Evolutionary conservation across 768 basidiomycete species (phyloP).

Genomic region (Leucocoprinus sp.): DNA sequence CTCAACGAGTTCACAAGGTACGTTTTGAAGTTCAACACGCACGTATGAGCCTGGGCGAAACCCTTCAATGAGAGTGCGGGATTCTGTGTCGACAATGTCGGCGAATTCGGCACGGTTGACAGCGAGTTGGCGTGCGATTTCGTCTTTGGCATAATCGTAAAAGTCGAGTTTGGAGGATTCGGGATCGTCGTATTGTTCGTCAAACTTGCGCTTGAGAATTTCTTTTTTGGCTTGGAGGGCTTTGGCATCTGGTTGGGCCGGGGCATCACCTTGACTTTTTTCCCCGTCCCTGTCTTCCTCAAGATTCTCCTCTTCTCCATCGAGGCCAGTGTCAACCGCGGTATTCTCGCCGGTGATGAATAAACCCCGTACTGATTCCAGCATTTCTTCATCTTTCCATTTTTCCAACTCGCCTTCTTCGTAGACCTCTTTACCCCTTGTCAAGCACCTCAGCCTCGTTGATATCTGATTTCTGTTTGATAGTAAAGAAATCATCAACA

Average conservation of each 20-base stretch:
- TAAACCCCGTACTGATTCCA: conserved; percentile 78
- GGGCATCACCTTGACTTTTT: conserved; percentile 14
- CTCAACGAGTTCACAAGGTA: conserved; percentile 88
- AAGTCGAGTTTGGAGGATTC: conserved; percentile 75
- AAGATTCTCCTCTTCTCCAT: conserved; percentile 34
- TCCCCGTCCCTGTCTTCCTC: conserved; percentile 31
- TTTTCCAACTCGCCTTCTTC: conserved; percentile 44
- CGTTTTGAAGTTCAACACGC: conserved; percentile 76
- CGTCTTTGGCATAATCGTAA: conserved; percentile 87
- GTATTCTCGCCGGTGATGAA: conserved; percentile 78
- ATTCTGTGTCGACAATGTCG: conserved; percentile 62
- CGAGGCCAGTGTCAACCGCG: conserved; percentile 25
- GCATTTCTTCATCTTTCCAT: conserved; percentile 81
- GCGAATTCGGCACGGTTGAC: conserved; percentile 84
- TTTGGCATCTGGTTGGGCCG: conserved; percentile 21
- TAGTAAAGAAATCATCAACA: conserved; percentile 59
- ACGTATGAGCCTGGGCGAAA: conserved; percentile 88
- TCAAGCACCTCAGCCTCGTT: conserved; percentile 52
- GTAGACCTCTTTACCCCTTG: conserved; percentile 56
- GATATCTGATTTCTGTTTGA: conserved; percentile 31
- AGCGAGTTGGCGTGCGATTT: conserved; percentile 76
- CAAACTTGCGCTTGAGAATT: conserved; percentile 87
- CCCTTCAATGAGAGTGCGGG: conserved; percentile 82
- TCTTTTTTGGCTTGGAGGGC: conserved; percentile 83
- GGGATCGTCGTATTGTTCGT: conserved; percentile 93